A percentile compares a stretch with the other conserved stretches of the same genome.
Evolutionary conservation across 441 rosid genomes (phyloP).

Genomic region (Adansonia grandidieri): DNA sequence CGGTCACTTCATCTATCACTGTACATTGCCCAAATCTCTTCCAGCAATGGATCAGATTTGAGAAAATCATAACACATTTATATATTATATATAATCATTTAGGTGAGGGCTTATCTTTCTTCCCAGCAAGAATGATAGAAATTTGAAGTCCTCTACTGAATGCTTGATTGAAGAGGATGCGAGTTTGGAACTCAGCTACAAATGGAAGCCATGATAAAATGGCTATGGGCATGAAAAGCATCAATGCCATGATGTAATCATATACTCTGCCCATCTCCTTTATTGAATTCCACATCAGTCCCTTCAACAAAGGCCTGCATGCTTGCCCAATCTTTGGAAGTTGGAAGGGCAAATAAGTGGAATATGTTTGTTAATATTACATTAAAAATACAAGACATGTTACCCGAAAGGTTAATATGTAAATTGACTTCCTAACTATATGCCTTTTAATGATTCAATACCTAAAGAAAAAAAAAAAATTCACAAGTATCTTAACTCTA

Average conservation of each 20-base stretch:
- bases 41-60: not conserved
- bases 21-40: not conserved
- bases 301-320: constrained; percentile 53
- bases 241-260: constrained; percentile 81
- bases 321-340: constrained; percentile 76
- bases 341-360: constrained; percentile 23
- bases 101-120: constrained; percentile 46
- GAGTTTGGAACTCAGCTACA: constrained; percentile 84
- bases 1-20: not conserved
- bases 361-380: not conserved
- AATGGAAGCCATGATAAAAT: constrained; percentile 89
- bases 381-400: not conserved
- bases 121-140: constrained; percentile 80
- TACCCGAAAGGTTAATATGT: not conserved
- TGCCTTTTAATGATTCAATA: not conserved
- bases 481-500: constrained; percentile 6
- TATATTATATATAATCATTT: constrained; percentile 1
- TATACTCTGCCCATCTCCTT: constrained; percentile 91
- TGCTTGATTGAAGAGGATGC: constrained; percentile 95
- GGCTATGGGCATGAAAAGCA: constrained; percentile 72
- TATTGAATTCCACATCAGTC: constrained; percentile 71
- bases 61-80: not conserved
- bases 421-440: not conserved
- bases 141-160: constrained; percentile 92
- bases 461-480: constrained; percentile 5